Evolutionary conservation across 2,329 filamentous ascomycete species (phyloP).

Genomic region (Pestalotiopsis sp.): DNA sequence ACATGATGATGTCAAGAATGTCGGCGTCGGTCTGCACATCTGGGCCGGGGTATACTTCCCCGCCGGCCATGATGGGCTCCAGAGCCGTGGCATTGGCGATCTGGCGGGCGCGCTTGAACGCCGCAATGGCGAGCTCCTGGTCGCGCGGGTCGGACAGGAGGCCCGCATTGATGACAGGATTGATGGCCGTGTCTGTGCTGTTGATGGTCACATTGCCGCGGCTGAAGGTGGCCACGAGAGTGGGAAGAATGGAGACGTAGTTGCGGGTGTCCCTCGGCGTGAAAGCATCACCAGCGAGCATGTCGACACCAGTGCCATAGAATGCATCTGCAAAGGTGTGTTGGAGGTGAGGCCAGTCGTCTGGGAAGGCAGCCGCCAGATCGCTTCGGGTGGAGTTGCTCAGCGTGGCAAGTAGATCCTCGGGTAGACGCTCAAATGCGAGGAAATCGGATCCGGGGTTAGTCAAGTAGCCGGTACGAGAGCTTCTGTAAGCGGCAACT

Average conservation of each 20-base stretch:
- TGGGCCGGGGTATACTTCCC: slow-evolving; percentile 38
- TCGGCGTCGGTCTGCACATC: slow-evolving; percentile 41
- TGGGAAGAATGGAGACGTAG: slow-evolving; percentile 30
- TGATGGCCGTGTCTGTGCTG: slow-evolving; percentile 38
- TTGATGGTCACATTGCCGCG: slow-evolving; percentile 65
- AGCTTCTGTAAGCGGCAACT: not conserved
- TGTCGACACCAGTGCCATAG: not conserved
- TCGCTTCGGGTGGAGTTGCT: slow-evolving; percentile 42
- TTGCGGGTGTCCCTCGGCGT: slow-evolving; percentile 27
- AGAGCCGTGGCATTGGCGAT: slow-evolving; percentile 65
- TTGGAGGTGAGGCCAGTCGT: slow-evolving; percentile 13
- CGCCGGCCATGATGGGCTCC: slow-evolving; percentile 39
- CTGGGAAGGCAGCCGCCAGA: slow-evolving; percentile 49
- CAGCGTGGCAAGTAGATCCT: slow-evolving; percentile 18
- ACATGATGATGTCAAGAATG: slow-evolving; percentile 37
- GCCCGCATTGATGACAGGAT: slow-evolving; percentile 32
- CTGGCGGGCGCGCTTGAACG: slow-evolving; percentile 63
- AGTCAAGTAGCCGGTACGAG: not conserved
- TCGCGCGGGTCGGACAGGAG: slow-evolving; percentile 39
- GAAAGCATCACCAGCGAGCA: not conserved
- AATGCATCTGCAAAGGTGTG: not conserved
- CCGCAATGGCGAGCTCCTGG: slow-evolving; percentile 67
- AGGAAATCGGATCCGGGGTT: slow-evolving; percentile 40
- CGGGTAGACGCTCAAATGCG: slow-evolving; percentile 34
- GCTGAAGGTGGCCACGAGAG: slow-evolving; percentile 36